Evolutionary conservation across 371 early-diverging fungal genomes (phyloP), one percentile per base, ranked within the genome.

Genomic region (Mucor sp.): DNA sequence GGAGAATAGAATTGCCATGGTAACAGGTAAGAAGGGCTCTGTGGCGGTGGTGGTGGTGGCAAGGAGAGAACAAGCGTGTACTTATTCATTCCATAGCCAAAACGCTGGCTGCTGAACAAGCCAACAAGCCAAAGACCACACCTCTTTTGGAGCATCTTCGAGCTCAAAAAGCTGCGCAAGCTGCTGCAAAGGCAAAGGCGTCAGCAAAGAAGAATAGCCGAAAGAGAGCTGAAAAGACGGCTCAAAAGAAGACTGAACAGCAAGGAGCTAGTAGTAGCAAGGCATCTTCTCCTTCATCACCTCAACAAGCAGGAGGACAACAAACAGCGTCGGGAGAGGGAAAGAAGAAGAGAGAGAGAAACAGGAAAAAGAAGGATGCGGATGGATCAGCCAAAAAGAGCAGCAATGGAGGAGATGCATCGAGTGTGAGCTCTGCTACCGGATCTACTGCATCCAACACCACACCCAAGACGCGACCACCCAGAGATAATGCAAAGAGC

Each of bases 111-210:
- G 77, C 77, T 17, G 84, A 82, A 59, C 80, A 78, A 67, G 79
- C 84, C 5, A 82, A 69, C 62, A 81, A 81, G 28, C 82, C 82
- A 58, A 84, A 80, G 63, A 84, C 91, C 6, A 94, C 94, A 0
- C 93, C 94, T 11, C 72, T 94, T 4, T 69, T 94, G 33, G 94
- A 94, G 37, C 87, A 87, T 66, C 67, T 94, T n/a, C 87, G 94
- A 28, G 89, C 91, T 6, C 86, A 91, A 68, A 93, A 92, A 75
- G 91, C 90, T 17, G 87, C 88, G 5, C 73, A 85, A 48, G 80
- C 75, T 17, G 79, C 79, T 0, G 76, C 80, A 9, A 87, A 85
- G 59, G 86, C 85, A 15, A 87, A 84, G 56, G 74, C 78, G 8
- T 70, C 79, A 55, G 84, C 83, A 17, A 73, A 76, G 6, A 85